phyloP scores from a whole-genome alignment of 2,329 filamentous ascomycete genomes.

The Cryphonectria radicalis region DNA sequence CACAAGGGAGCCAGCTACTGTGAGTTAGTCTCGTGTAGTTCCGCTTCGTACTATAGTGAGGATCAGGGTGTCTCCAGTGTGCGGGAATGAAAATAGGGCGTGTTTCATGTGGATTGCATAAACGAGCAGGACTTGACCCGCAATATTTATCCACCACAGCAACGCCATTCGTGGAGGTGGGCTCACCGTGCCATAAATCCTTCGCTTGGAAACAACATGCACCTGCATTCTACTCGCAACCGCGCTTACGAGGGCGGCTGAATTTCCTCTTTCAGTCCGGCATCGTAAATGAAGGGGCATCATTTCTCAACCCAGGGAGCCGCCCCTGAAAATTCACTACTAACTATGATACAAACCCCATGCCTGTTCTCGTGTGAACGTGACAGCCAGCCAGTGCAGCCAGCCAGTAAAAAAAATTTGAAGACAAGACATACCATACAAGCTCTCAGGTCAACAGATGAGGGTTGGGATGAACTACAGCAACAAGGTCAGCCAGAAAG shows the following conservation, averaged over 20 bases:
- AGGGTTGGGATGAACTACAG: background rate
- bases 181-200: constrained; percentile 3
- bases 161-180: constrained; percentile 17
- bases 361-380: background rate
- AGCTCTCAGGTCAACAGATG: background rate
- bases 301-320: background rate
- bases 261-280: background rate
- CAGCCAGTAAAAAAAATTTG: background rate
- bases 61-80: background rate
- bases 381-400: background rate
- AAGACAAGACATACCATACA: background rate
- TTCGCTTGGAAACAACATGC: constrained; percentile 1
- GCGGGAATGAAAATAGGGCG: constrained; percentile 8
- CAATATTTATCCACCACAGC: constrained; percentile 9
- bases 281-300: constrained; percentile 13
- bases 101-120: constrained; percentile 21
- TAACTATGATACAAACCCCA: background rate
- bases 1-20: background rate
- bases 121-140: constrained; percentile 16
- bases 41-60: background rate
- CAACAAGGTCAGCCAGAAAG: background rate
- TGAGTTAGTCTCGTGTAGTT: background rate
- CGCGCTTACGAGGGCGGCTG: constrained; percentile 19
- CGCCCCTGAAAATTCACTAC: constrained; percentile 4
- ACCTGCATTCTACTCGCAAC: constrained; percentile 19